Evolutionary conservation across 805 yeast genomes (phyloP).

Genomic region (Saccharomycopsis capsularis): DNA sequence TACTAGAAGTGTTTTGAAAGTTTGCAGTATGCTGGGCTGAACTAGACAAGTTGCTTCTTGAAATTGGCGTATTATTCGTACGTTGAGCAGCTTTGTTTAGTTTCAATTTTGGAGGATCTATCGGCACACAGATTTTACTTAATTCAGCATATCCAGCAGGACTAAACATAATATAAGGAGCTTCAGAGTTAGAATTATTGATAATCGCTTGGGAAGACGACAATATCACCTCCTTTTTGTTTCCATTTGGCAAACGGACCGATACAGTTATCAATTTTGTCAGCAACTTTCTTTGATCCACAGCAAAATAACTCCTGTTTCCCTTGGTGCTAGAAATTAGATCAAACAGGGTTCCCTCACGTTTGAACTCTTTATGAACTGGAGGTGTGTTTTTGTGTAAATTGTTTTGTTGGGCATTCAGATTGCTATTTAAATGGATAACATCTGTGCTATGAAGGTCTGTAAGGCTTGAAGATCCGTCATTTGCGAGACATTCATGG

Average conservation of each 20-base stretch:
- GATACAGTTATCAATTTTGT: constrained; percentile 18
- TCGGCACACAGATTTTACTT: constrained; percentile 19
- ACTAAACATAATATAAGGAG: constrained; percentile 27
- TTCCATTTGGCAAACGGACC: constrained; percentile 17
- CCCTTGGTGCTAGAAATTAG: not conserved
- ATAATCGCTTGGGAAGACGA: constrained; percentile 25
- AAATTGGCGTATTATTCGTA: too few relatives aligned
- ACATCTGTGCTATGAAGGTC: too few relatives aligned
- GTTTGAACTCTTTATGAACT: not conserved
- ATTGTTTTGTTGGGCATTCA: too few relatives aligned
- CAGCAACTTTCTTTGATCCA: not conserved
- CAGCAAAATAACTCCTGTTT: constrained; percentile 1
- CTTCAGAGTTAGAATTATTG: constrained; percentile 24
- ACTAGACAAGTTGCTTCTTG: too few relatives aligned
- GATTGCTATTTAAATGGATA: too few relatives aligned
- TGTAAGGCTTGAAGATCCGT: too few relatives aligned
- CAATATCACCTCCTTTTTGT: constrained; percentile 21
- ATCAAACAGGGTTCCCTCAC: constrained; percentile 24
- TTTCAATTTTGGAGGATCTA: constrained; percentile 22
- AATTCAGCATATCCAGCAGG: constrained; percentile 26
- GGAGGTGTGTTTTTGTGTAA: not conserved
- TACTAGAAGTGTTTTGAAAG: too few relatives aligned
- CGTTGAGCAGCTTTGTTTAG: too few relatives aligned
- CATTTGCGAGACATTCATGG: too few relatives aligned
- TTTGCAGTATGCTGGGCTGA: too few relatives aligned